Conservation (phyloP, 345 rosid species). For the Capsella bursapastoris region DNA sequence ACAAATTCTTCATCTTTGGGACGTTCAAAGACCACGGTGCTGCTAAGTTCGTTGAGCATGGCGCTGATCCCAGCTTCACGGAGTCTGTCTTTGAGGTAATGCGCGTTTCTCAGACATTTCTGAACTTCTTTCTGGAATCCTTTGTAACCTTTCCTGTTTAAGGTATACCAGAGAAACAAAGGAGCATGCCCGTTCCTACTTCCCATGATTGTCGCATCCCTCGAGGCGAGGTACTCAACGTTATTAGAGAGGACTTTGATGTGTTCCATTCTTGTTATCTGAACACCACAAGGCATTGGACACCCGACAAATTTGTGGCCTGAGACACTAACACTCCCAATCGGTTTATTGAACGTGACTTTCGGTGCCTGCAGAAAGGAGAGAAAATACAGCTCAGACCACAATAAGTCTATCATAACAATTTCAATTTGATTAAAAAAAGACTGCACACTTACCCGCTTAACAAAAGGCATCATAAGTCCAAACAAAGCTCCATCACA, state of each 20-base stretch:
- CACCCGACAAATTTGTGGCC: constrained; percentile 97
- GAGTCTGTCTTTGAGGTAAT: constrained; percentile 76
- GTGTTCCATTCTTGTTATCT: constrained; percentile 83
- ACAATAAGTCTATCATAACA: background rate
- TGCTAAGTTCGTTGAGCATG: constrained; percentile 92
- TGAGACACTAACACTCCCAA: constrained; percentile 93
- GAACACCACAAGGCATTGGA: constrained; percentile 99
- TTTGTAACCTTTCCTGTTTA: constrained; percentile 86
- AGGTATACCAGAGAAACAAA: constrained; percentile 93
- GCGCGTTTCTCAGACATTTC: constrained; percentile 90
- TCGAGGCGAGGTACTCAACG: constrained; percentile 91
- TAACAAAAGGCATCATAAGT: constrained; percentile 98
- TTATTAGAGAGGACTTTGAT: constrained; percentile 82
- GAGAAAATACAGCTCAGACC: background rate
- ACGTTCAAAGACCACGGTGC: constrained; percentile 94
- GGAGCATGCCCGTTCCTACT: constrained; percentile 99
- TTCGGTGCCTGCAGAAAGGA: constrained; percentile 74
- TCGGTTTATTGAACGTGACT: constrained; percentile 88
- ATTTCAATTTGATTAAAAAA: background rate
- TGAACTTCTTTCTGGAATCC: constrained; percentile 98
- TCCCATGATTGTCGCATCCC: constrained; percentile 99
- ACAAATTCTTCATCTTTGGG: constrained; percentile 88
- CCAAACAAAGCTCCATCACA: constrained; percentile 99
- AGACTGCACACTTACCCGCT: constrained; percentile 59
- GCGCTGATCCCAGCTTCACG: constrained; percentile 77